These are phyloP conservation scores for Septoria linicola DNA, from an alignment of 2,329 filamentous ascomycete species.

Conservation along the genomic window DNA sequence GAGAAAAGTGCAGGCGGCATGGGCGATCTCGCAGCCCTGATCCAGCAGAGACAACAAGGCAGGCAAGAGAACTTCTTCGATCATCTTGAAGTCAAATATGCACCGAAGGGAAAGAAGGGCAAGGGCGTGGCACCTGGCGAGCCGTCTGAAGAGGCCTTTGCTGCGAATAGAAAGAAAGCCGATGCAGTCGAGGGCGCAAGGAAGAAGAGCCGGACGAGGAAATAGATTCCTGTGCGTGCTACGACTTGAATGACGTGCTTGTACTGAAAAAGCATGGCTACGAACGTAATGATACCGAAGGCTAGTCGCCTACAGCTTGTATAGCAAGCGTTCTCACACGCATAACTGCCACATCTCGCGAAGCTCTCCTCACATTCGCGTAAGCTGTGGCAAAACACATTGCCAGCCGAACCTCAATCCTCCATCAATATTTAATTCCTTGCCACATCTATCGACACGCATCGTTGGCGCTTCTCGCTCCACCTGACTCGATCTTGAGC, in stretches of 20 bases:
- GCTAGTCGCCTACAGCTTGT: too few relatives aligned
- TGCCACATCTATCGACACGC: too few relatives aligned
- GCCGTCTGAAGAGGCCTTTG: constrained; percentile 64
- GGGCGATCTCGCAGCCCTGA: constrained; percentile 68
- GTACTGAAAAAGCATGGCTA: too few relatives aligned
- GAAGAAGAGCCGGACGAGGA: constrained; percentile 7
- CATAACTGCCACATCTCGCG: too few relatives aligned
- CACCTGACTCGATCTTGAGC: too few relatives aligned
- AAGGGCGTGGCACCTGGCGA: constrained; percentile 55
- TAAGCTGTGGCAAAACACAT: too few relatives aligned
- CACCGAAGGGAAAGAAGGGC: constrained; percentile 48
- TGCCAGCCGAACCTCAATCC: too few relatives aligned
- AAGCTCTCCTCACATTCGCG: too few relatives aligned
- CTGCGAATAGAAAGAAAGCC: constrained; percentile 40
- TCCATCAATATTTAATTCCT: too few relatives aligned
- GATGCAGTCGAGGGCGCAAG: constrained; percentile 17
- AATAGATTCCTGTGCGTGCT: not conserved
- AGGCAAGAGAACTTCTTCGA: constrained; percentile 65
- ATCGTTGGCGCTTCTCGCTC: too few relatives aligned
- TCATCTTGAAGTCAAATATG: constrained; percentile 74
- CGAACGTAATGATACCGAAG: too few relatives aligned
- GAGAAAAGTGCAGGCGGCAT: constrained; percentile 28
- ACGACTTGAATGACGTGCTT: too few relatives aligned
- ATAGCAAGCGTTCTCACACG: not conserved
- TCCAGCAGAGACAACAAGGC: constrained; percentile 67